Evolutionary conservation across 495 filamentous ascomycete genomes (phyloP).

Genomic region (Neurospora tetraspora): DNA sequence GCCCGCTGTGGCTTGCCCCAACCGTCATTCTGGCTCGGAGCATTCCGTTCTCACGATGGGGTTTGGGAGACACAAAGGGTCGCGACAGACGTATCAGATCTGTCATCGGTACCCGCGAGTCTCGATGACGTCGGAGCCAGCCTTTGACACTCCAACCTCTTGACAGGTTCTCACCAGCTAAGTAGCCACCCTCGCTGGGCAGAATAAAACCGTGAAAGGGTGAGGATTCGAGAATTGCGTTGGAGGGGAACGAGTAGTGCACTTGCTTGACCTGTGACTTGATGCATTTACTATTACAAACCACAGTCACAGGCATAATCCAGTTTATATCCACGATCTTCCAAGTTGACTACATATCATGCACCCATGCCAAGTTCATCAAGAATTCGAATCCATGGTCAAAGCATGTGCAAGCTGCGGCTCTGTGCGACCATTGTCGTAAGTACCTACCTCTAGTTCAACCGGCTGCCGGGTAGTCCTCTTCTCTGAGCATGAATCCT

Average conservation of each 20-base stretch:
- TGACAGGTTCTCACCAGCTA: not conserved
- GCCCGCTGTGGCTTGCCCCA: not conserved
- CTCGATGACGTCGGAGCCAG: not conserved
- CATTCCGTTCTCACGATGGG: not conserved
- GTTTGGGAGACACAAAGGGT: not conserved
- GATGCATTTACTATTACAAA: not conserved
- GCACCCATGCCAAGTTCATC: not conserved
- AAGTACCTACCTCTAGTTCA: not conserved
- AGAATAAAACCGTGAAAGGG: not conserved
- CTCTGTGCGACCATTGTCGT: not conserved
- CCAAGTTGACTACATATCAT: not conserved
- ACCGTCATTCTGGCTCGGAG: not conserved
- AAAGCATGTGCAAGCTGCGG: not conserved
- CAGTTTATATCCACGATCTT: not conserved
- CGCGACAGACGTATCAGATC: not conserved
- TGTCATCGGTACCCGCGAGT: not conserved
- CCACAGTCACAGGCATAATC: not conserved
- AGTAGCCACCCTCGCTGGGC: not conserved
- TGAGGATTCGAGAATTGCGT: not conserved
- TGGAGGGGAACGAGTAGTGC: not conserved
- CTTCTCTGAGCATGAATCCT: not conserved
- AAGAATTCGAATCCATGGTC: not conserved
- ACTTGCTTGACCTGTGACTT: not conserved
- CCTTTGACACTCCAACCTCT: not conserved
- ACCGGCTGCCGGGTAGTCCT: not conserved